phyloP scores from a whole-genome alignment of 2,329 filamentous ascomycete species.

The Diaporthe sp. region DNA sequence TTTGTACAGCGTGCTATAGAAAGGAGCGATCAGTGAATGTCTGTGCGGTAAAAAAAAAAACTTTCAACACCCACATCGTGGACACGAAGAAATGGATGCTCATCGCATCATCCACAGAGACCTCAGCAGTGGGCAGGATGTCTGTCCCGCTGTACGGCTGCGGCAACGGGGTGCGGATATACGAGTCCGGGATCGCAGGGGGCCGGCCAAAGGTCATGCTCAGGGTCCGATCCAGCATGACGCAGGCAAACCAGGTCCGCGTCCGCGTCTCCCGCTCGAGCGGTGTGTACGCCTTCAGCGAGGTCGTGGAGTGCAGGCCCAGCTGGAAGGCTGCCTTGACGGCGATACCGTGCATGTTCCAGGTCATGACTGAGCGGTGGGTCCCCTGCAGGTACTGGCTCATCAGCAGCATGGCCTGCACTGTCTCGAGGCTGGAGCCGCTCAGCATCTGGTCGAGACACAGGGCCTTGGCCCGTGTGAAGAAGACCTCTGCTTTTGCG shows the following conservation, averaged over 20 bases:
- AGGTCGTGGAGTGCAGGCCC: conserved; percentile 62
- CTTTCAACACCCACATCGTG: conserved; percentile 49
- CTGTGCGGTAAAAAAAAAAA: no score
- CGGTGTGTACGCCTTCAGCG: conserved; percentile 52
- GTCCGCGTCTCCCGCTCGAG: conserved; percentile 62
- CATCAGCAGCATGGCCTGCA: conserved; percentile 64
- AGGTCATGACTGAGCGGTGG: conserved; percentile 66
- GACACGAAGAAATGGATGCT: conserved; percentile 50
- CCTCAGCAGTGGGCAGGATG: conserved; percentile 10
- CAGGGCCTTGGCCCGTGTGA: conserved; percentile 57
- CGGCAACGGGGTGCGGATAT: conserved; percentile 57
- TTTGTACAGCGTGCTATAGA: conserved; percentile 50
- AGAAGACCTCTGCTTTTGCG: conserved; percentile 60
- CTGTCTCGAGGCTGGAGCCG: conserved; percentile 61
- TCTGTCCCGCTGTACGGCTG: background rate
- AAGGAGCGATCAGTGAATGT: background rate
- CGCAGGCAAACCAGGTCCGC: conserved; percentile 64
- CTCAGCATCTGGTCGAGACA: conserved; percentile 58
- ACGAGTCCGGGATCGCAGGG: conserved; percentile 59
- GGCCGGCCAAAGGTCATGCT: conserved; percentile 68
- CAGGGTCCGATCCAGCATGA: conserved; percentile 62
- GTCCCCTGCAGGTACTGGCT: conserved; percentile 68
- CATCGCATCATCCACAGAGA: conserved; percentile 11
- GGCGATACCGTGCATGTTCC: conserved; percentile 67
- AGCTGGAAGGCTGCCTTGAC: conserved; percentile 65